Base-by-base conservation (phyloP, 495 filamentous ascomycete species). In the Arthonia radiata region DNA sequence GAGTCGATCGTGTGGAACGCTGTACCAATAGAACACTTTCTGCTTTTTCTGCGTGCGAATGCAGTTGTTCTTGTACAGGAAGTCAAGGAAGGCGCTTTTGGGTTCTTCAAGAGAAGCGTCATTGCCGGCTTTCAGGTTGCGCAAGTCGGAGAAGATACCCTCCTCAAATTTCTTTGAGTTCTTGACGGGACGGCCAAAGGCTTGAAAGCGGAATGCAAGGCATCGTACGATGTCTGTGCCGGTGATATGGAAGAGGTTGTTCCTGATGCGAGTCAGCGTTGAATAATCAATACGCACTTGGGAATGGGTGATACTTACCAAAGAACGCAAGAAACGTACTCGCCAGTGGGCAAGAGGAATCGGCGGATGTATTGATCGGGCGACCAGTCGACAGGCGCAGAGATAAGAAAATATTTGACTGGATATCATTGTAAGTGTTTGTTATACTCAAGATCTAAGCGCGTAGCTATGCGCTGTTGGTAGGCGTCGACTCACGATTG, bases 371-470 rank as follows among this genome's bases (percentile, higher is more conserved):
- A 82, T 50, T 94, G 86, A 45, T 94, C 89, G 6, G 68, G 73
- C 35, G 71, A 73, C 86, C 86, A 97, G 58, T 97, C 89, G 27
- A 97, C 86, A 15, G 86, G 86, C 17, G 86, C 86, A 11, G 86
- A 94, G 32, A 97, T 81, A 49, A 97, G 77, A 57, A 97, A 97
- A 49, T 94, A 97, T 67, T 97, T 97, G 44, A 97, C 86, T 97
- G 42, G 19, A n/a, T n/a, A 19, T 30, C 25, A 22, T 27, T 17
- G 28, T 43, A 33, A 44, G n/a, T n/a, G n/a, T n/a, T n/a, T n/a
- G n/a, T n/a, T n/a, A n/a, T n/a, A n/a, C n/a, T 15, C 4, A 25
- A 25, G 5, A 21, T 27, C 7, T 12, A 27, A 25, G n/a, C n/a
- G 21, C 14, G 13, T 7, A 27, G n/a, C 17, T n/a, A 26, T n/a